phyloP scores from a whole-genome alignment of 1,284 basidiomycete species.

The Paramarasmius palmivorus region DNA sequence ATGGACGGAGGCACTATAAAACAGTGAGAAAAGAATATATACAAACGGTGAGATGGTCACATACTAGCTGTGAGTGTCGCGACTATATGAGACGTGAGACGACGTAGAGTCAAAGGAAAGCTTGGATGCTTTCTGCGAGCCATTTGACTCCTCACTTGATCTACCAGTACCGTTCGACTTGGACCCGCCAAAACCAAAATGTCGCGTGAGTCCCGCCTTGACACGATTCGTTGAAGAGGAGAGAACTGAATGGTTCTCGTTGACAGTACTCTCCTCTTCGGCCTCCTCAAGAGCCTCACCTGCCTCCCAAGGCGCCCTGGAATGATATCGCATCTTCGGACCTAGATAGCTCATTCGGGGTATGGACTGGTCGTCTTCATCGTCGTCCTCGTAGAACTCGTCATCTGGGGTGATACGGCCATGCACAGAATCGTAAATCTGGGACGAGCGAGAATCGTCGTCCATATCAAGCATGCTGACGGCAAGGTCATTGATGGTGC shows the following conservation, averaged over 20 bases:
- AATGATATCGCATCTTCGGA: constrained; percentile 78
- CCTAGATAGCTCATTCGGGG: constrained; percentile 69
- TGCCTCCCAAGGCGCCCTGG: constrained; percentile 77
- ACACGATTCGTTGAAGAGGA: constrained; percentile 21
- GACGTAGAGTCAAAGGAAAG: constrained; percentile 60
- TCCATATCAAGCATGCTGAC: constrained; percentile 60
- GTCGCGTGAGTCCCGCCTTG: constrained; percentile 31
- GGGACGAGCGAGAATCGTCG: constrained; percentile 54
- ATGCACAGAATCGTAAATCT: constrained; percentile 21
- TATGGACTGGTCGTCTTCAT: constrained; percentile 39
- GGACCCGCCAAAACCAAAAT: constrained; percentile 41
- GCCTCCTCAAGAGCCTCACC: constrained; percentile 50
- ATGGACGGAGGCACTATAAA: constrained; percentile 46
- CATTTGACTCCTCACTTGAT: constrained; percentile 63
- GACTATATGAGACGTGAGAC: constrained; percentile 47
- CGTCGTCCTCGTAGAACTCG: constrained; percentile 32
- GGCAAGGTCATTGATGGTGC: constrained; percentile 47
- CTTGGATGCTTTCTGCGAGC: constrained; percentile 51
- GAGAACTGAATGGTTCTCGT: constrained; percentile 25
- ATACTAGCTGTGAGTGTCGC: constrained; percentile 58
- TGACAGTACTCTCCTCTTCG: constrained; percentile 41
- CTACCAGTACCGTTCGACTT: constrained; percentile 46
- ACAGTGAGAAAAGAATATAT: constrained; percentile 22
- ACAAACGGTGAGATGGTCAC: constrained; percentile 7
- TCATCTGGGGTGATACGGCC: constrained; percentile 17